Base-by-base conservation (phyloP, 768 basidiomycete genomes). In the Pleurotus giganteus region DNA sequence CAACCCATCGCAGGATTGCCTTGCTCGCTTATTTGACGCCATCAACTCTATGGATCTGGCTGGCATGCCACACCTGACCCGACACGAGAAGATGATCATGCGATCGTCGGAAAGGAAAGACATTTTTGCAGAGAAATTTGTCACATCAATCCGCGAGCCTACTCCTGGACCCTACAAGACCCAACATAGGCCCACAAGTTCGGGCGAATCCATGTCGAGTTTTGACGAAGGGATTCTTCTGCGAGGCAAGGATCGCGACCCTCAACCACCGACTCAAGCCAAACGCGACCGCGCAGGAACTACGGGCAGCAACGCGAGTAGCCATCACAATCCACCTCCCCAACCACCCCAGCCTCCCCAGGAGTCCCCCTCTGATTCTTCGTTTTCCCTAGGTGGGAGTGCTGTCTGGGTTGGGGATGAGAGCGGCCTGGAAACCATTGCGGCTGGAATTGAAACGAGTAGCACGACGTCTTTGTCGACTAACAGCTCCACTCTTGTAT, bases 21-120 rank as follows among this genome's bases (percentile, higher is more conserved):
- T 99, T 12, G 84, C 89, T 2, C 85, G 90, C 2, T 79, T 99
- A 2, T 98, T 94, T 66, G 91, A 96, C 60, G 86, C 94, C 4
- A 86, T 98, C 58, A 98, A 98, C 67, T 84, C 89, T 4, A 92
- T 98, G 82, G 85, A 96, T 63, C 75, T 92, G 17, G 80, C 85
- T n/a, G 79, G 77, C 7, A 85, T 90, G 23, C 97, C 97, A 2
- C 67, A 74, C 4, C 74, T 99, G 41, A 86, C 86, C 4, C 84
- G 91, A 26, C 74, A 80, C 58, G 97, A 99, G 72, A 93, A 92
- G 61, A 73, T 94, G 52, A 80, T 99, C 55, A 86, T 98, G 80
- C 89, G 95, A 26, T 80, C 85, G 1, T 91, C 89, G 12, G 95
- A 98, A 57, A 82, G 94, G 28, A 94, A 91, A 66, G 95, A 98